Evolutionary conservation across 805 yeast genomes (phyloP), one percentile per base, ranked within the genome.

Genomic region (Suhomyces sp.): DNA sequence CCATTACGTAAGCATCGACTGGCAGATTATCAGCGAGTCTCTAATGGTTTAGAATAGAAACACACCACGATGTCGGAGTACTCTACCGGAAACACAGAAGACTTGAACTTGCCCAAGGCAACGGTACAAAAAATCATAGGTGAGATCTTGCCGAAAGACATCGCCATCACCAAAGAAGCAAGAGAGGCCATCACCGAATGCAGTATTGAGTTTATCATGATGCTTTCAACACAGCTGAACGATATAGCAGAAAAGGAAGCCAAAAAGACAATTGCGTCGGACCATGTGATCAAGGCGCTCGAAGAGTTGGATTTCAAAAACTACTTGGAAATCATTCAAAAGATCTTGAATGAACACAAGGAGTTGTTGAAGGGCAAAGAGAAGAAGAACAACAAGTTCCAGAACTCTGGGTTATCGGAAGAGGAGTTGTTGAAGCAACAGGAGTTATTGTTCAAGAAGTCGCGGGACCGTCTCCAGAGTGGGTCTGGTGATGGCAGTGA

Each of bases 231-330:
- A 2, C 96, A 91, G 71, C 86, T 93, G 51, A 92, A 93, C 62
- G 98, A 94, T 56, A 91, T 94, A 58, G 98, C 98, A 1, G 98
- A 94, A 61, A 87, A 87, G 61, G 99, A 94, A 66, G 84, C 96
- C 49, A 94, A 94, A 69, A 94, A 94, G 70, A 94, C 99, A 2
- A 94, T 94, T 43, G 96, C 97, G 0, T 87, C 96, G 1, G 99
- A 94, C 66, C 99, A 94, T 66, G 97, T 94, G 37, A 80, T 93
- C 56, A 87, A 86, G 62, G 97, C 98, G 0, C 73, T 94, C 44
- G 85, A 82, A 55, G 96, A 88, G 61, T 76, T 94, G 50, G 99
- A 96, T 24, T 94, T 90, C 68, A 79, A 79, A 25, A 91, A 89
- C 53, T 94, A 93, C 67, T 77, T 94, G 48, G 92, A 87, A 33